Conservation (phyloP, 139 green algal species). For the Auxenochlorella pyrenoidosa region DNA sequence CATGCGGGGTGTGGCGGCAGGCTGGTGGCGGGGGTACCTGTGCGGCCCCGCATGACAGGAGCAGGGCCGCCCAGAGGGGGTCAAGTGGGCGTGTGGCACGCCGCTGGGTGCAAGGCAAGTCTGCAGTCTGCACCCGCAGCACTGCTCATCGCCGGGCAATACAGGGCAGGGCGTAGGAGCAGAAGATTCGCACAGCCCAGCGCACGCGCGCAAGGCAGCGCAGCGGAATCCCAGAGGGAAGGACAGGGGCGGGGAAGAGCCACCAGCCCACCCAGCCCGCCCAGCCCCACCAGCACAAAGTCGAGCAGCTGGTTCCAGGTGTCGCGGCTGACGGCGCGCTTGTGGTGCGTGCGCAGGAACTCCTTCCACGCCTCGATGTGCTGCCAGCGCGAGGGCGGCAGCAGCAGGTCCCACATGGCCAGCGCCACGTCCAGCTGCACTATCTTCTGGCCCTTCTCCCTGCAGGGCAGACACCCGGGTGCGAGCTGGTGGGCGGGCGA, state of each 20-base stretch:
- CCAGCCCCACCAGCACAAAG: constrained; percentile 67
- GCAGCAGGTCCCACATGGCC: constrained; percentile 94
- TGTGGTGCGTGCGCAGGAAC: constrained; percentile 86
- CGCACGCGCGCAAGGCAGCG: neutral
- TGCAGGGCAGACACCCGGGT: neutral
- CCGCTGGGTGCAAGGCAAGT: no score
- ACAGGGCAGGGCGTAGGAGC: no score
- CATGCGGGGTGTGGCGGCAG: neutral
- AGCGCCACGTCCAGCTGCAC: constrained; percentile 91
- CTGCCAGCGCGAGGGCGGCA: constrained; percentile 62
- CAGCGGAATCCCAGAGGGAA: neutral
- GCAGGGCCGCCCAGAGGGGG: no score
- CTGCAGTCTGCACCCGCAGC: no score
- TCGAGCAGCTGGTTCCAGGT: constrained; percentile 89
- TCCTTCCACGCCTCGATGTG: constrained; percentile 82
- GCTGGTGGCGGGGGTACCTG: neutral
- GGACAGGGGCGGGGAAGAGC: no score
- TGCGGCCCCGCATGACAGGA: no score
- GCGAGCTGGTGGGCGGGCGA: no score
- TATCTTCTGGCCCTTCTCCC: constrained; percentile 95
- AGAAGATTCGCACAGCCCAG: no score
- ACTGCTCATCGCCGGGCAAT: no score
- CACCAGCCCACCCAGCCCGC: neutral
- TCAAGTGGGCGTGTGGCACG: no score
- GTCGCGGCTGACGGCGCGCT: constrained; percentile 83